Percentiles rank a stretch among this genome's conserved stretches.
Evolutionary conservation across 129 eudicot species (phyloP).

Genomic region (Centella asiatica): DNA sequence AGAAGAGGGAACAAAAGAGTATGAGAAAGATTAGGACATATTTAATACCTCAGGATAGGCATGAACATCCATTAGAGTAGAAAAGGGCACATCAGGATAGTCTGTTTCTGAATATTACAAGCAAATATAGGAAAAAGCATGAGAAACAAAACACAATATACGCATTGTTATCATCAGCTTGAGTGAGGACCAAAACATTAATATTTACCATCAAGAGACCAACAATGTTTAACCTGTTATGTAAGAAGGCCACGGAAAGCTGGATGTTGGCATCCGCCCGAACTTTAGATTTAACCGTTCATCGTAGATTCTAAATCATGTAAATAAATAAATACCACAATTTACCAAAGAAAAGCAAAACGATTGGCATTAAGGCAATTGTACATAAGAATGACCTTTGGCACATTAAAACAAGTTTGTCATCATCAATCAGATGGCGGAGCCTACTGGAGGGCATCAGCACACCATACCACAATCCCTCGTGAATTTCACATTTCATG

Average conservation of each 20-base stretch:
- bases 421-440: conserved; percentile 53
- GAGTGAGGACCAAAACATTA: not conserved
- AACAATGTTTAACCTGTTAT: conserved; percentile 48
- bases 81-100: conserved; percentile 50
- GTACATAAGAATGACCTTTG: conserved; percentile 39
- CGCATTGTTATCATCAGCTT: not conserved
- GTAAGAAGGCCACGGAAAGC: conserved; percentile 78
- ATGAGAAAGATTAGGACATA: not conserved
- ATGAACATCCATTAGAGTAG: conserved; percentile 61
- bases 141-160: not conserved
- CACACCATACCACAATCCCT: conserved; percentile 66
- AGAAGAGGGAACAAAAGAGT: not conserved
- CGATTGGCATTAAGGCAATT: not conserved
- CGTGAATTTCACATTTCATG: conserved; percentile 39
- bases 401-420: conserved; percentile 30
- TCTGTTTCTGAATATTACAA: conserved; percentile 46
- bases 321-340: not conserved
- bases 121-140: not conserved
- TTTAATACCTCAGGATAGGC: conserved; percentile 51
- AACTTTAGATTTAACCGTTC: conserved; percentile 47
- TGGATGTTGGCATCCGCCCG: conserved; percentile 51
- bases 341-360: not conserved
- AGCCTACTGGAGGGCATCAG: conserved; percentile 48
- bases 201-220: not conserved
- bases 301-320: conserved; percentile 37